Base-by-base conservation (phyloP, 169 alveolate species). In the Plasmodium fragile region DNA sequence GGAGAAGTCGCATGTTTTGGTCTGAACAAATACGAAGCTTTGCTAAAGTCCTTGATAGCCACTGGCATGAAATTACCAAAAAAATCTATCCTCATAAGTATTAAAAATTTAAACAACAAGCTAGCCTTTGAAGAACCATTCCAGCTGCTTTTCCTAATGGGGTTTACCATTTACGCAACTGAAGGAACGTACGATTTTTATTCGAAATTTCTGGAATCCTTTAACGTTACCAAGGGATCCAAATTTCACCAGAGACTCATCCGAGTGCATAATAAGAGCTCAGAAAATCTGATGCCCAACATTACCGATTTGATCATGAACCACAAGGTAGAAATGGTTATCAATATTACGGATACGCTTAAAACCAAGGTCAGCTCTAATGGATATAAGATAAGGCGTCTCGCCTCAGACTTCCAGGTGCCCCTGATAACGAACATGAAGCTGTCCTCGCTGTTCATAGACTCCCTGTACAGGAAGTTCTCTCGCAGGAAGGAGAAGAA, bases 1-100 rank as follows among this genome's bases (percentile, higher is more conserved):
- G 99, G 99, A 10, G 99, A 97, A 90, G 98, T 97, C 59, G 96
- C 97, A 18, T 95, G 97, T 39, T 97, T 97, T 94, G 99, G 99
- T 13, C 70, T 83, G 28, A 96, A 89, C 92, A 97, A 97, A 89
- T 96, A 96, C 83, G 99, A 97, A 93, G 99, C 99, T 0, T 96
- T 96, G 87, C 83, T 97, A 89, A 97, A 97, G 95, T 97, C 98
- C 30, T 77, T 97, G 96, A 52, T 96, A n/a, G 96, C 99, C 36
- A 92, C 97, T 8, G 98, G 98, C 36, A 78, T 95, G 92, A 95
- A 93, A 85, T 91, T 97, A 45, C 98, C 98, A 0, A 77, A 93
- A n/a, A 81, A 92, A 28, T 95, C 96, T 3, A 94, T 96, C 1
- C 55, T 96, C 65, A 71, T 96, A 85, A 95, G 97, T 53, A 73